Evolutionary conservation across 352 stramenopile species (phyloP).

Genomic region (Phytophthora idaei): DNA sequence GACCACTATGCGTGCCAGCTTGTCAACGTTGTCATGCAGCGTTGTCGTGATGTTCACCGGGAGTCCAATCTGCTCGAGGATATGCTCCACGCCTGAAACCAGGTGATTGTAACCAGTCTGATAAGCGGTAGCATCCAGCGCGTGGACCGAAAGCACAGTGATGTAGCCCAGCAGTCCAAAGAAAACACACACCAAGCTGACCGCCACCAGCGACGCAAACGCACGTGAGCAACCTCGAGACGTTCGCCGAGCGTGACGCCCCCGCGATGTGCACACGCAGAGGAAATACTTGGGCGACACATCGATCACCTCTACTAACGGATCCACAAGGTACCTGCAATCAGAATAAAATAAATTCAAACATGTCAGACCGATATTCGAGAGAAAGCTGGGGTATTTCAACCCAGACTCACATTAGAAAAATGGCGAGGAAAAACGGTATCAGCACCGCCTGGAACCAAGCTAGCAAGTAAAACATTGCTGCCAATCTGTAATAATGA

Average conservation of each 20-base stretch:
- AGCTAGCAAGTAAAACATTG: conserved; percentile 79
- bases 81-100: conserved; percentile 62
- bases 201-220: conserved; percentile 81
- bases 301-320: conserved; percentile 88
- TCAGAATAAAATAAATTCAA: neutral
- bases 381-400: neutral
- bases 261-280: conserved; percentile 82
- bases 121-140: conserved; percentile 80
- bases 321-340: conserved; percentile 80
- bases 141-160: conserved; percentile 85
- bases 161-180: conserved; percentile 89
- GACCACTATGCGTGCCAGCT: conserved; percentile 81
- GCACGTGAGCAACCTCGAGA: conserved; percentile 84
- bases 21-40: conserved; percentile 90
- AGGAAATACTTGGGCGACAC: conserved; percentile 89
- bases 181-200: conserved; percentile 88
- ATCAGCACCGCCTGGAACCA: conserved; percentile 88
- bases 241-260: conserved; percentile 72
- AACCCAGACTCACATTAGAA: conserved; percentile 72
- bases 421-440: conserved; percentile 89
- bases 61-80: conserved; percentile 77
- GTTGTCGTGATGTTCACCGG: conserved; percentile 90
- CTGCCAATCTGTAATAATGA: conserved; percentile 56
- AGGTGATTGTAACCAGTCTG: conserved; percentile 84
- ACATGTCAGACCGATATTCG: conserved; percentile 1